Evolutionary conservation across 805 yeast genomes (phyloP).

Genomic region (Wickerhamomyces hampshirensis): DNA sequence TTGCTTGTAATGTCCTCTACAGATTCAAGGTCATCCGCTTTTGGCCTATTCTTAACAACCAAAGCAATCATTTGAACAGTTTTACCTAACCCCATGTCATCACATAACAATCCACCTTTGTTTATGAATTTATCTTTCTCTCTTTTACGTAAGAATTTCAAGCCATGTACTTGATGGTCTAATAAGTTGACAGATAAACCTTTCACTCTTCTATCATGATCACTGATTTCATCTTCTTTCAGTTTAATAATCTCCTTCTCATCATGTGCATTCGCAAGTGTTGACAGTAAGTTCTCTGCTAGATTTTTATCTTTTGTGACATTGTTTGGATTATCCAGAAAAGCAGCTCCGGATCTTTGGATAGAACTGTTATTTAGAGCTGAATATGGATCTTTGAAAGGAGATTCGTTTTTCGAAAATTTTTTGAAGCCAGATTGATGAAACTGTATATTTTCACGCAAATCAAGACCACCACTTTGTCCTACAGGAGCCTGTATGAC

Average conservation of each 20-base stretch:
- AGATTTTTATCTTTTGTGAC: conserved; percentile 8
- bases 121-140: conserved; percentile 26
- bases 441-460: conserved; percentile 7
- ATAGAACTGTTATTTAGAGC: conserved; percentile 12
- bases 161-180: conserved; percentile 44
- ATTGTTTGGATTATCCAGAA: conserved; percentile 13
- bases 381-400: conserved; percentile 23
- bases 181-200: conserved; percentile 36
- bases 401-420: conserved; percentile 17
- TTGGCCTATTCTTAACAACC: conserved; percentile 29
- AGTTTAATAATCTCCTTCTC: conserved; percentile 12
- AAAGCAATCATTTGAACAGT: conserved; percentile 75
- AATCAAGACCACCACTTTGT: conserved; percentile 4
- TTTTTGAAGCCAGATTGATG: conserved; percentile 14
- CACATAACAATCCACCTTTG: conserved; percentile 68
- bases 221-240: conserved; percentile 10
- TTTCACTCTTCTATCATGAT: conserved; percentile 24
- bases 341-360: conserved; percentile 15
- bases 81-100: conserved; percentile 89
- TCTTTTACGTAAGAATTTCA: conserved; percentile 35
- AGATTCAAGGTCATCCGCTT: conserved; percentile 9
- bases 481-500: conserved; percentile 12
- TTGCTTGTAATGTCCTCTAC: conserved; percentile 7
- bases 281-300: conserved; percentile 12
- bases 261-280: conserved; percentile 13